phyloP scores from a whole-genome alignment of 164 flowering plant species.

The Vitis cinerea region DNA sequence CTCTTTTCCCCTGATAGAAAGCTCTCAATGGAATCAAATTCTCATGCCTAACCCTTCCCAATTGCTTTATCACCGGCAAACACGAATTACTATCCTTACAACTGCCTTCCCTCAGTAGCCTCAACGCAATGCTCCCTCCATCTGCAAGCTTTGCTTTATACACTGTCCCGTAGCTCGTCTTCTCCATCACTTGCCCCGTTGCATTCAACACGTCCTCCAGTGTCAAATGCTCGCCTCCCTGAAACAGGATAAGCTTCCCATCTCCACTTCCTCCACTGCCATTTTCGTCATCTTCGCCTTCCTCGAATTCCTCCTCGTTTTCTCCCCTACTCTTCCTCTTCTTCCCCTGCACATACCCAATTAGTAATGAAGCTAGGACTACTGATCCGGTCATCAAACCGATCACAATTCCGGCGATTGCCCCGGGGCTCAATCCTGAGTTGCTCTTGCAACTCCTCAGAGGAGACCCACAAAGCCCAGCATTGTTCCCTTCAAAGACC shows the following conservation, averaged over 20 bases:
- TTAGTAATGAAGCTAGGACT: conserved; percentile 72
- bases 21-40: conserved; percentile 92
- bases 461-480: conserved; percentile 72
- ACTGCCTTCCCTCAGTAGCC: conserved; percentile 91
- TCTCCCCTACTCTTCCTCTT: conserved; percentile 53
- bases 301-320: conserved; percentile 58
- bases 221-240: conserved; percentile 94
- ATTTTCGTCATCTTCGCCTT: conserved; percentile 57
- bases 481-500: conserved; percentile 75
- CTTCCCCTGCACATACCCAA: conserved; percentile 83
- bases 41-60: conserved; percentile 86
- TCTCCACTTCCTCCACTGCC: conserved; percentile 46
- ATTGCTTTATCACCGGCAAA: conserved; percentile 73
- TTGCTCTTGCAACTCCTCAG: conserved; percentile 50
- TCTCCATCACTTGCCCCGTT: conserved; percentile 98
- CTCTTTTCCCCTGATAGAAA: conserved; percentile 96
- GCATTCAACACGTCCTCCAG: conserved; percentile 96
- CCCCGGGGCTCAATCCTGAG: conserved; percentile 75
- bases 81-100: conserved; percentile 81
- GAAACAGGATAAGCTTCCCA: conserved; percentile 79
- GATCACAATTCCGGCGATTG: conserved; percentile 88
- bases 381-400: conserved; percentile 86
- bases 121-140: conserved; percentile 89
- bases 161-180: conserved; percentile 89
- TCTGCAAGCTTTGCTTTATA: conserved; percentile 95